Evolutionary conservation across 352 stramenopile species (phyloP), one percentile per base, ranked within the genome.

Genomic region (Phytophthora idaei): DNA sequence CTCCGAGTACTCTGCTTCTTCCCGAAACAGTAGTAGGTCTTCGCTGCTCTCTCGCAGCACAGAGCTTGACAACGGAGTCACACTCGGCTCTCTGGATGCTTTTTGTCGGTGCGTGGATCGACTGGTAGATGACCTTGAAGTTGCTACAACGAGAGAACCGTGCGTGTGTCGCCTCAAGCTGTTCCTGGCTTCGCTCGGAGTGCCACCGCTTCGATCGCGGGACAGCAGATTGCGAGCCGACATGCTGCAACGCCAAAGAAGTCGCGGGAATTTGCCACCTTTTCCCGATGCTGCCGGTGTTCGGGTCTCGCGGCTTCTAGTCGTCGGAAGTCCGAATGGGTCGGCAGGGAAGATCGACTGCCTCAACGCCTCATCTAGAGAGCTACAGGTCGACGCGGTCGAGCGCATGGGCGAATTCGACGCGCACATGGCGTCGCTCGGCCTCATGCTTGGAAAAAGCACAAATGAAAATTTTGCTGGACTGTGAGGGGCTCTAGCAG

Each of bases 1-100:
- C 57, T 93, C 85, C 34, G 85, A 93, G 67, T 93, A 93, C 66
- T 93, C 85, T 25, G 85, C 83, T 56, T 93, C 81, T 39, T 92
- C 83, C 2, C 81, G 83, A 54, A 92, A 89, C 9, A 90, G 58
- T 14, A 73, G 71, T 2, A 90, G 69, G 11, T 87, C 71, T 3
- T 80, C 65, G 25, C 72, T 68, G 25, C 62, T 59, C 11, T 81
- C 73, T 17, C 74, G 71, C 17, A 85, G 51, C 2, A 81, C 25
- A 27, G 80, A 74, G 25, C 63, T 76, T 34, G 68, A 79, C 12
- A 50, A 60, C 0, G 51, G 44, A 9, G 69, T 67, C n/a, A 49
- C 4, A 15, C 25, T 45, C 8, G 49, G 29, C 4, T 70, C 64
- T 27, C 45, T 25, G 9, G 68, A 55, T 12, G 46, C 14, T 2